Percentiles rank a stretch among this genome's conserved stretches.
These are phyloP conservation scores for Starmerella tilneyi DNA, from an alignment of 805 yeast genomes.

Conservation along the genomic window DNA sequence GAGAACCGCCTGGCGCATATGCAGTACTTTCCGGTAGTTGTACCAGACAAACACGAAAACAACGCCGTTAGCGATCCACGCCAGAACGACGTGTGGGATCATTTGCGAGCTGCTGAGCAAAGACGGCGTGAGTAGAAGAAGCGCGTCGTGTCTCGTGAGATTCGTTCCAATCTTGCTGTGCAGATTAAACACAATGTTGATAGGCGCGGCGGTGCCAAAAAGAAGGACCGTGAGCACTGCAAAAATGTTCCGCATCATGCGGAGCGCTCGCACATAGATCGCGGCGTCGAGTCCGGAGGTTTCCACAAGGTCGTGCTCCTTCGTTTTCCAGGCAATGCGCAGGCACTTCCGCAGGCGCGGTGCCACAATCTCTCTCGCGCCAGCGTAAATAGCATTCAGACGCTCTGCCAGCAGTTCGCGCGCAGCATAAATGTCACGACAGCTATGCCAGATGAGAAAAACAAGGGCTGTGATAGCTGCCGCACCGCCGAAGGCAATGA, in stretches of 20 bases:
- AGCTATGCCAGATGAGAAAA: slow-evolving; percentile 29
- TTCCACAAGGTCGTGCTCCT: slow-evolving; percentile 26
- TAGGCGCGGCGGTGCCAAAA: slow-evolving; percentile 31
- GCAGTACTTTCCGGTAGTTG: slow-evolving; percentile 26
- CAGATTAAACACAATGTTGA: slow-evolving; percentile 31
- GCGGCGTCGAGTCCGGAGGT: slow-evolving; percentile 33
- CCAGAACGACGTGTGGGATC: slow-evolving; percentile 31
- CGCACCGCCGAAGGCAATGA: slow-evolving; percentile 31
- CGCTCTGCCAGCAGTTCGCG: slow-evolving; percentile 17
- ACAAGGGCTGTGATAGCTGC: slow-evolving; percentile 25
- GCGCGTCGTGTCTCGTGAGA: slow-evolving; percentile 28
- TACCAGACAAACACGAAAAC: slow-evolving; percentile 28
- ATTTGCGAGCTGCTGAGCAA: slow-evolving; percentile 28
- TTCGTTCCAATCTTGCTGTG: slow-evolving; percentile 21
- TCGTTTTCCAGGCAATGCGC: slow-evolving; percentile 17
- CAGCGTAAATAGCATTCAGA: background rate
- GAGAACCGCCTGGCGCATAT: slow-evolving; percentile 23
- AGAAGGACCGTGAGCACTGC: slow-evolving; percentile 28
- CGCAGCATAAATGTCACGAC: slow-evolving; percentile 31
- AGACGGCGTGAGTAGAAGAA: slow-evolving; percentile 33
- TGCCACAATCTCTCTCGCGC: background rate
- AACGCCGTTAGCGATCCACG: slow-evolving; percentile 27
- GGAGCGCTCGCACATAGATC: slow-evolving; percentile 28
- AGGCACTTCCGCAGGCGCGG: slow-evolving; percentile 27
- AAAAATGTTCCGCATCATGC: slow-evolving; percentile 31